phyloP scores from a whole-genome alignment of 768 basidiomycete genomes.

The Leccinum aurantiacum region DNA sequence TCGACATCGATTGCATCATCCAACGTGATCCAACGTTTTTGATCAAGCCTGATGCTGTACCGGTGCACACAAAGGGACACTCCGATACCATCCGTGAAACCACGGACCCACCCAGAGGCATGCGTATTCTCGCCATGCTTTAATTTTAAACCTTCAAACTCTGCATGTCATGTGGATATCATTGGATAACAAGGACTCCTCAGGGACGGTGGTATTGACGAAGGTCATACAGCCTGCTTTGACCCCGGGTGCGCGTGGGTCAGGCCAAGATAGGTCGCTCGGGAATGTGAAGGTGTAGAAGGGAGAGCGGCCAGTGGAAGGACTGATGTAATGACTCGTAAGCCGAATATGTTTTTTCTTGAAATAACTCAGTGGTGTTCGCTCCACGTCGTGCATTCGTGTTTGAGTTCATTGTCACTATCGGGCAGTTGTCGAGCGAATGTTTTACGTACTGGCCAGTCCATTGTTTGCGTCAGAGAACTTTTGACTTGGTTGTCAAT shows the following conservation, averaged over 20 bases:
- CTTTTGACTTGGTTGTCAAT: constrained; percentile 39
- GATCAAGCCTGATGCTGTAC: constrained; percentile 2
- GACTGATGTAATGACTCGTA: constrained; percentile 19
- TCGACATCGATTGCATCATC: constrained; percentile 7
- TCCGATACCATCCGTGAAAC: neutral
- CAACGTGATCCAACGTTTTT: constrained; percentile 5
- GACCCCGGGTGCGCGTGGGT: neutral
- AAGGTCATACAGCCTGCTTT: neutral
- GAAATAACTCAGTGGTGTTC: neutral
- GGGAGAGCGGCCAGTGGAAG: neutral
- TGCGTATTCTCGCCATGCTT: neutral
- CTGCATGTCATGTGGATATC: constrained; percentile 1
- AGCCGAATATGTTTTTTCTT: constrained; percentile 4
- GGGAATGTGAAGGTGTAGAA: neutral
- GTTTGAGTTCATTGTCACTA: neutral
- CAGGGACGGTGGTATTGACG: neutral
- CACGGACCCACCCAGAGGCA: neutral
- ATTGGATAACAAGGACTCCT: neutral
- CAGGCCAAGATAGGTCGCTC: constrained; percentile 8
- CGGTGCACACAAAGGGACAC: neutral
- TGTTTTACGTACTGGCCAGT: neutral
- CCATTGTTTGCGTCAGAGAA: neutral
- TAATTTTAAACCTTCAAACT: neutral
- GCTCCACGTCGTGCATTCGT: neutral
- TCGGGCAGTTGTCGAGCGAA: neutral